phyloP scores from a whole-genome alignment of 306 rosid genomes.

The Canavalia ensiformis region DNA sequence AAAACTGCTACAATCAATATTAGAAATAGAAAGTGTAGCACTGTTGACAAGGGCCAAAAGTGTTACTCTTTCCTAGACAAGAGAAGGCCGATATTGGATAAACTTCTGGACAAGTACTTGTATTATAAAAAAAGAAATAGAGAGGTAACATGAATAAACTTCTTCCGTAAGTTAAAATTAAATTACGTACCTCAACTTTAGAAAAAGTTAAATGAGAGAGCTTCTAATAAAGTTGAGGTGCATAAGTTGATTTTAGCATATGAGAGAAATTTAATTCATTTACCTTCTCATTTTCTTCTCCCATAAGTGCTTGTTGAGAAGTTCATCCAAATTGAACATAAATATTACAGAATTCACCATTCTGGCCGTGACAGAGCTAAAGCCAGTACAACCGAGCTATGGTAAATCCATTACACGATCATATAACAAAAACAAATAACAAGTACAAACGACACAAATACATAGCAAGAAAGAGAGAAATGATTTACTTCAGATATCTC shows the following conservation, averaged over 20 bases:
- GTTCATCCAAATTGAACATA: not conserved
- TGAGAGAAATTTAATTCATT: too few species aligned
- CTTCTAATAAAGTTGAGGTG: too few species aligned
- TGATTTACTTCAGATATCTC: slow-evolving; percentile 85
- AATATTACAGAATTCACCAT: slow-evolving; percentile 9
- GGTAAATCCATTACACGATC: not conserved
- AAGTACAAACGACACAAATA: slow-evolving; percentile 27
- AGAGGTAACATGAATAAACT: too few species aligned
- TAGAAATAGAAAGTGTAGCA: not conserved
- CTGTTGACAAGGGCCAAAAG: not conserved
- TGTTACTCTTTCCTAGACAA: slow-evolving; percentile 30
- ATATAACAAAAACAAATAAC: slow-evolving; percentile 17
- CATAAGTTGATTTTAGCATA: too few species aligned
- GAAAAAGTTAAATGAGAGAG: too few species aligned
- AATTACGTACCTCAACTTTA: too few species aligned
- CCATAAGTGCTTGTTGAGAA: too few species aligned
- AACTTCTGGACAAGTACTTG: too few species aligned
- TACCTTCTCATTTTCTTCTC: too few species aligned
- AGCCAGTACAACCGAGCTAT: not conserved
- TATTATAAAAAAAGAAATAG: too few species aligned
- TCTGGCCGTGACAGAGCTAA: slow-evolving; percentile 11
- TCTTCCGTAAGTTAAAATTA: too few species aligned
- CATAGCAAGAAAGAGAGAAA: slow-evolving; percentile 24
- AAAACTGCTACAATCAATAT: slow-evolving; percentile 20
- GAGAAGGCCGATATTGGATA: not conserved